Evolutionary conservation across 345 rosid species (phyloP), one percentile per base, ranked within the genome.

Genomic region (Citrus reticulata): DNA sequence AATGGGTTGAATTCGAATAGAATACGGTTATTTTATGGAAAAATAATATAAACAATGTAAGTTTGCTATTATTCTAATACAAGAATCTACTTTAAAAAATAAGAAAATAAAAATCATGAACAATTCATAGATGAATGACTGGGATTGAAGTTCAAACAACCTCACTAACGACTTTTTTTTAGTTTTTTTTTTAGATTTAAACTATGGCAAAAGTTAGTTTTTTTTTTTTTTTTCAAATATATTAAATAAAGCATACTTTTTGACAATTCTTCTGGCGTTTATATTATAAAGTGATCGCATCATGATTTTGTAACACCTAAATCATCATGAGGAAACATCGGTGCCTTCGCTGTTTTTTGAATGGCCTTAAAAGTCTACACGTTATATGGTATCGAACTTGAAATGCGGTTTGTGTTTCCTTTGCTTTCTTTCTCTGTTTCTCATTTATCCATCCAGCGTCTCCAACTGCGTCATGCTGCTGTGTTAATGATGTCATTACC

Each of bases 391-490:
- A 34, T 70, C 19, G 42, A 73, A 27, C 51, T 30, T 6, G 13
- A 46, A 76, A 70, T 66, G 20, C 2, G 61, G 49, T 65, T 42
- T 2, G 22, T n/a, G 72, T 27, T 17, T 57, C 65, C 20, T 29
- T 75, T 9, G 6, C 60, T 17, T 46, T 46, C 2, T 17, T 32
- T 27, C 29, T 32, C 37, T 32, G 5, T 5, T 35, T 35, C 6
- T 35, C 30, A 1, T 14, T 25, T 7, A 0, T 32, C 51, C 51
- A 65, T 42, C 79, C 71, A 73, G 73, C 77, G 74, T 59, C 65
- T 75, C 46, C 42, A 39, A 1, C 61, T 54, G 76, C 83, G 82
- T 83, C 88, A 83, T 83, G 88, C 86, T 83, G 75, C 10, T 70
- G 67, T 62, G 54, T n/a, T 32, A 17, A 54, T 81, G 85, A 83